A percentile compares a stretch with the other conserved stretches of the same genome.
These are phyloP conservation scores for Fallopia convolvulus DNA, from an alignment of 148 eudicot genomes.

Conservation along the genomic window DNA sequence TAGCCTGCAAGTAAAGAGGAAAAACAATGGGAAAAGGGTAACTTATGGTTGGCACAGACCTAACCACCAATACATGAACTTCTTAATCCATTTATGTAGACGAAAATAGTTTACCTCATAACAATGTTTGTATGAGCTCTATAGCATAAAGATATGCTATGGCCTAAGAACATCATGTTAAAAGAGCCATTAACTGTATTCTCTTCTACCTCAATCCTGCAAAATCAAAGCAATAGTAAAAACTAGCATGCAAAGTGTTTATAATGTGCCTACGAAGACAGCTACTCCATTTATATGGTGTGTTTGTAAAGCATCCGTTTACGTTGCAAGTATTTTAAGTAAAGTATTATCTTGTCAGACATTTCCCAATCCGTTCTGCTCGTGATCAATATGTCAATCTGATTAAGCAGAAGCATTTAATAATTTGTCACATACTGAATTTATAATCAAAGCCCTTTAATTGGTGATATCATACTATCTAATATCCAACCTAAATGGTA, in stretches of 20 bases:
- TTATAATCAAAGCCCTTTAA: neutral
- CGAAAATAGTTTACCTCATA: slow-evolving; percentile 52
- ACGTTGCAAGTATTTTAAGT: neutral
- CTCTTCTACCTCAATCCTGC: slow-evolving; percentile 95
- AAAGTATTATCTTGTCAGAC: neutral
- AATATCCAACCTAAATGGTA: neutral
- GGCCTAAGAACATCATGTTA: slow-evolving; percentile 90
- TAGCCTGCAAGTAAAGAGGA: slow-evolving; percentile 40
- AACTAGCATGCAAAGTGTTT: neutral
- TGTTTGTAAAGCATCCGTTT: neutral
- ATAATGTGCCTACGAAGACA: neutral
- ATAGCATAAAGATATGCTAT: slow-evolving; percentile 69
- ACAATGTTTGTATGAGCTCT: slow-evolving; percentile 74
- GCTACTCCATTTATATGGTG: neutral
- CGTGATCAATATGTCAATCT: neutral
- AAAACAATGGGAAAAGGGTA: neutral
- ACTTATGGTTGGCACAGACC: neutral
- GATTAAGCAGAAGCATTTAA: neutral
- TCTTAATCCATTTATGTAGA: neutral
- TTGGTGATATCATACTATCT: no score
- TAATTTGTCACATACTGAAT: neutral
- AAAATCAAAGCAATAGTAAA: slow-evolving; percentile 14
- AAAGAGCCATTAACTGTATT: slow-evolving; percentile 77
- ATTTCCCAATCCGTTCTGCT: neutral
- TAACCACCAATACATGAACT: neutral